Evolutionary conservation across 1,139 yeast genomes (phyloP), one percentile per base, ranked within the genome.

Genomic region (Yarrowia galli): DNA sequence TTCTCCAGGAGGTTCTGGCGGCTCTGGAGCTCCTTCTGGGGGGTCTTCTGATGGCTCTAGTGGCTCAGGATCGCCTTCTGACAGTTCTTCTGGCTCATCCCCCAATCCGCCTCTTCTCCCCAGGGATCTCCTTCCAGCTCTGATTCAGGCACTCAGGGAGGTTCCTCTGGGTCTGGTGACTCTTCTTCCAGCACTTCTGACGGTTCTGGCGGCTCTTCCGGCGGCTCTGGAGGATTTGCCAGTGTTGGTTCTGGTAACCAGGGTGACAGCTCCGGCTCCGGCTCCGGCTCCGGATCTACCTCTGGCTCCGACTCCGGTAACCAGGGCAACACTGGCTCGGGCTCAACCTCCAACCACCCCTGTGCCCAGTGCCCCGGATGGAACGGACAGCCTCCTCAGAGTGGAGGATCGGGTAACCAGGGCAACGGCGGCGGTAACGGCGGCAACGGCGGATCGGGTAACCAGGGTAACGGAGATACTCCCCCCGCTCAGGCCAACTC

Each of bases 321-420:
- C n/a, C n/a, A n/a, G n/a, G n/a, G n/a, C n/a, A n/a, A n/a, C n/a
- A 25, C 64, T 13, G 28, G 20, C 25, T 28, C 48, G 10, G 48
- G 48, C 13, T 3, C 63, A 23, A 5, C 20, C 25, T n/a, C 18
- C 22, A 10, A 22, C 51, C 7, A 22, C 32, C 60, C 58, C 25
- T 51, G 42, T 16, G 58, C 58, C 28, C 6, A 2, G 8, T 35
- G 58, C 28, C 42, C 58, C 18, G 58, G 42, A 32, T 49, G 56
- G 56, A 49, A 49, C 56, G 56, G 56, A 5, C 56, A 49, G 56
- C 40, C 40, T 32, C 56, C 56, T n/a, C 22, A 36, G 40, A 36
- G 40, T n/a, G 40, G 40, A 13, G 40, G 40, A 36, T 8, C 15
- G 1, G 56, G 56, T 3, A 32, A 48, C 54, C 35, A 25, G 35